Conservation (phyloP, 108 stramenopile genomes). For the Cyclostephanos tholiformis region DNA sequence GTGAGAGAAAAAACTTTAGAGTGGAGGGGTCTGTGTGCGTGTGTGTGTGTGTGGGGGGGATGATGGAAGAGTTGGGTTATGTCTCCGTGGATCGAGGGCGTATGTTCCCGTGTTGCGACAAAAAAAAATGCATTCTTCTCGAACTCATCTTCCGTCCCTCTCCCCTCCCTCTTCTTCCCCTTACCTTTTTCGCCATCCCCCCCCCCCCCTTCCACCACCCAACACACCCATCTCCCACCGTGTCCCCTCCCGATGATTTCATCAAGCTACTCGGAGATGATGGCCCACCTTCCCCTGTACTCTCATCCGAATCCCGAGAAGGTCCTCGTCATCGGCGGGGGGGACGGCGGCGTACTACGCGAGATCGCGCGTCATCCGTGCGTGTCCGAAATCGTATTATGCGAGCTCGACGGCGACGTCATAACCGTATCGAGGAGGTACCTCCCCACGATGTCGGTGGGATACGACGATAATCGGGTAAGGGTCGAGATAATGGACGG, state of each 20-base stretch:
- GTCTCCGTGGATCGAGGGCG: no score
- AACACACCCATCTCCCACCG: no score
- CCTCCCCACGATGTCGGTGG: slow-evolving; percentile 80
- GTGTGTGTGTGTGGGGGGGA: background rate
- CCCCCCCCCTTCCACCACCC: no score
- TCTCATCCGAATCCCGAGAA: slow-evolving; percentile 89
- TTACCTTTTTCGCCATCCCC: no score
- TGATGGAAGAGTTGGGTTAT: background rate
- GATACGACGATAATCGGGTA: slow-evolving; percentile 94
- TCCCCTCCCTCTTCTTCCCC: no score
- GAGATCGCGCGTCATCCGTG: slow-evolving; percentile 88
- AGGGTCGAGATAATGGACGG: slow-evolving; percentile 89
- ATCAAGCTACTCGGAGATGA: slow-evolving; percentile 96
- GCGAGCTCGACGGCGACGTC: slow-evolving; percentile 94
- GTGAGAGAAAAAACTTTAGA: background rate
- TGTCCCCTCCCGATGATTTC: no score
- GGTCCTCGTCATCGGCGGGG: slow-evolving; percentile 97
- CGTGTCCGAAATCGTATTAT: slow-evolving; percentile 92
- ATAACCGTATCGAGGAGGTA: slow-evolving; percentile 84
- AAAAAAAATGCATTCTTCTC: no score
- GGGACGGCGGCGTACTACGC: slow-evolving; percentile 96
- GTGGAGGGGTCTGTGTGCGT: no score
- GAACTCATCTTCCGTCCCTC: no score
- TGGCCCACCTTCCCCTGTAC: slow-evolving; percentile 93
- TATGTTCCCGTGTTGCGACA: no score